phyloP scores from a whole-genome alignment of 495 filamentous ascomycete genomes.

The Aspergillus baeticus region DNA sequence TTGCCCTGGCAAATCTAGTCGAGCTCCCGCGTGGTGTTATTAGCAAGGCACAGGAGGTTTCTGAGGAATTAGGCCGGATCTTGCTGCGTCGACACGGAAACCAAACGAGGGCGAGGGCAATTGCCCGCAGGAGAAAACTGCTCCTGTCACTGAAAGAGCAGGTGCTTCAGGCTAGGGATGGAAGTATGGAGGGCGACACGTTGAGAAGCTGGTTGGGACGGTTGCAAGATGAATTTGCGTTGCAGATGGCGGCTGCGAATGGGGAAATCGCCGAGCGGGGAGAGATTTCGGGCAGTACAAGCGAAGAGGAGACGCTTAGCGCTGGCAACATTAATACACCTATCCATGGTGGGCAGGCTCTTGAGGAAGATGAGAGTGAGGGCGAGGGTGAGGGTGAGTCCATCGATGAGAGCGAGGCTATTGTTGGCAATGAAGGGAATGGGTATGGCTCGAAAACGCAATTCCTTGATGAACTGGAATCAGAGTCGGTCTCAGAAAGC shows the following conservation, averaged over 20 bases:
- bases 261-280: conserved; percentile 8
- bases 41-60: conserved; percentile 64
- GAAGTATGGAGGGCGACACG: conserved; percentile 63
- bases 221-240: conserved; percentile 75
- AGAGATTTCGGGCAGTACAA: not conserved
- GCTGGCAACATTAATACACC: not conserved
- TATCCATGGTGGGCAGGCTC: not conserved
- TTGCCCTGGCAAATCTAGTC: conserved; percentile 73
- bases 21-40: conserved; percentile 69
- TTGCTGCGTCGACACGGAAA: conserved; percentile 51
- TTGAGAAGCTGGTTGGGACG: conserved; percentile 64
- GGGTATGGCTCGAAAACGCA: not conserved
- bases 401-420: no score
- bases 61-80: conserved; percentile 54
- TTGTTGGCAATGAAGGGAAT: not conserved
- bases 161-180: conserved; percentile 66
- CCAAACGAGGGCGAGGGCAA: conserved; percentile 51
- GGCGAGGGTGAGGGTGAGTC: no score
- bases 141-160: conserved; percentile 73
- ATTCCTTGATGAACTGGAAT: not conserved
- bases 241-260: conserved; percentile 64
- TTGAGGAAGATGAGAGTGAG: not conserved
- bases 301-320: not conserved
- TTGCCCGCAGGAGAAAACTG: conserved; percentile 65
- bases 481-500: not conserved